Evolutionary conservation across 768 basidiomycete species (phyloP).

Genomic region (Termitomyces sp.): DNA sequence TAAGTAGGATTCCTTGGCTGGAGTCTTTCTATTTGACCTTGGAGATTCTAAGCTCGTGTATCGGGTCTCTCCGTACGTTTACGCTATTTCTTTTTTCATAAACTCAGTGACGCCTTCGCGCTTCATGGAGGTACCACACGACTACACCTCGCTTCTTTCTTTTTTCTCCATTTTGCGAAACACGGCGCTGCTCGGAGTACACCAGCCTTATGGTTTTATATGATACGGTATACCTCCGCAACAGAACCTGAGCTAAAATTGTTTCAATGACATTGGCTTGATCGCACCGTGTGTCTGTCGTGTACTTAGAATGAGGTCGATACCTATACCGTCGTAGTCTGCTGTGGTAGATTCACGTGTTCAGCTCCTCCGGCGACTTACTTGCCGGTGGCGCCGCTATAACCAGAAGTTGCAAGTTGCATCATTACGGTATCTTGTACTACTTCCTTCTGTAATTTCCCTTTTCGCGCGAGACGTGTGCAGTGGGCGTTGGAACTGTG

Average conservation of each 20-base stretch:
- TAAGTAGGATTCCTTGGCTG: not conserved
- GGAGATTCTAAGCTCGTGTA: not conserved
- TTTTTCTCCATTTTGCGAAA: not conserved
- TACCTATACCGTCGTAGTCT: not conserved
- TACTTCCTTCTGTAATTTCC: not conserved
- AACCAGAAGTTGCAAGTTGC: not conserved
- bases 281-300: not conserved
- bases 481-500: not conserved
- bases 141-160: not conserved
- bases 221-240: too few relatives aligned
- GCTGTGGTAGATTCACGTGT: not conserved
- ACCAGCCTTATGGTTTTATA: not conserved
- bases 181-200: not conserved
- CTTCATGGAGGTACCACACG: not conserved
- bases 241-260: not conserved
- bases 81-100: not conserved
- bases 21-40: not conserved
- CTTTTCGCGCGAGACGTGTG: not conserved
- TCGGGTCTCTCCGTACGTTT: not conserved
- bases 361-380: not conserved
- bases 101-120: not conserved
- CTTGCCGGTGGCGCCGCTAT: not conserved
- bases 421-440: not conserved
- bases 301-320: not conserved
- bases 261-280: not conserved